Evolutionary conservation across 768 basidiomycete genomes (phyloP), one percentile per base, ranked within the genome.

Genomic region (Cytidiella melzeri): DNA sequence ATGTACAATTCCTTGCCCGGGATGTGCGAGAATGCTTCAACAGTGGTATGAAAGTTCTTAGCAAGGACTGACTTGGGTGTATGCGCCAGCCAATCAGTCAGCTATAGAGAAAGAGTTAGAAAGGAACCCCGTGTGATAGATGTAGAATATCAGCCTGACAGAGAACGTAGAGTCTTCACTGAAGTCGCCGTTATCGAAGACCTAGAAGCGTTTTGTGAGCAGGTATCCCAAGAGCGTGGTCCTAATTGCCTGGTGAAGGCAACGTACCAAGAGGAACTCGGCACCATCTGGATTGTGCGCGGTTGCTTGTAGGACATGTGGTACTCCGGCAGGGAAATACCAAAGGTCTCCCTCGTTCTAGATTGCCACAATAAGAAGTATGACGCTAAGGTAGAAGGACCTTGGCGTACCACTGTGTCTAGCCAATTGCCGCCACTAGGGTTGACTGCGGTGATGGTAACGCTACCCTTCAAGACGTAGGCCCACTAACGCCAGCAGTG

Each of bases 311-410:
- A 80, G 61, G 21, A 73, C 74, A 57, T 80, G 77, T 0, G 78
- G 77, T 46, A 72, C 69, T 2, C 76, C 76, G 9, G 77, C 64
- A n/a, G 76, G 77, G 66, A 78, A 77, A 63, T 68, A 79, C 77
- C 77, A 78, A 1, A 77, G 56, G 55, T 78, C 76, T 3, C 75
- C 76, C 25, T 70, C 63, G 11, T 62, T 55, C 75, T 76, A 36
- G n/a, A n/a, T n/a, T n/a, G n/a, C n/a, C n/a, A n/a, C n/a, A n/a
- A n/a, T n/a, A n/a, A n/a, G n/a, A n/a, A n/a, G n/a, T n/a, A n/a
- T n/a, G n/a, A n/a, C n/a, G n/a, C n/a, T n/a, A n/a, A n/a, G n/a
- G n/a, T n/a, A n/a, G n/a, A n/a, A n/a, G n/a, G n/a, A n/a, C n/a
- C n/a, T n/a, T 54, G 61, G 56, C 62, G 47, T 44, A 62, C 77